These are phyloP conservation scores for Papiliotrema flavescens DNA, from an alignment of 1,284 basidiomycete genomes.

Conservation along the genomic window DNA sequence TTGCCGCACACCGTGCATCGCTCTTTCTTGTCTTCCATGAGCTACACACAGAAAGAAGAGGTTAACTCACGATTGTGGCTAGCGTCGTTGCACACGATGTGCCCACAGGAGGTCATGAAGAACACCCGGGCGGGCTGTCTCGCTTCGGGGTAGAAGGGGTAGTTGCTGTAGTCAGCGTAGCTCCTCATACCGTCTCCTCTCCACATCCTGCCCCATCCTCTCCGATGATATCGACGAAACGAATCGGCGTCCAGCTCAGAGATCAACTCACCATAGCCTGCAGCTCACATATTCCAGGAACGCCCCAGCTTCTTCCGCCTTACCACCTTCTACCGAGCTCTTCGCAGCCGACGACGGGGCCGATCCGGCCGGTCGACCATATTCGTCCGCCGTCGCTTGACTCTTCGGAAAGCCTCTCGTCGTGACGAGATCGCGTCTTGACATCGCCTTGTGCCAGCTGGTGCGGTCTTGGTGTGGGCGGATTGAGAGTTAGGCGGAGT, in stretches of 20 bases:
- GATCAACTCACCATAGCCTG: slow-evolving; percentile 1
- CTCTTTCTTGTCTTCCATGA: slow-evolving; percentile 2
- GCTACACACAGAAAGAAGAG: background rate
- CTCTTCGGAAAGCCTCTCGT: background rate
- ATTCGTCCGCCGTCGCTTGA: background rate
- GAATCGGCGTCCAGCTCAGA: too few species aligned
- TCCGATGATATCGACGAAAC: too few species aligned
- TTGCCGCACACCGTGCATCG: slow-evolving; percentile 3
- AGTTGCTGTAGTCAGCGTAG: background rate
- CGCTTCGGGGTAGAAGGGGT: background rate
- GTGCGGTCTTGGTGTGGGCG: too few species aligned
- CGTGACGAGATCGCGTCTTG: too few species aligned
- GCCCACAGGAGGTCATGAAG: slow-evolving; percentile 6
- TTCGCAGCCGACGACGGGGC: background rate
- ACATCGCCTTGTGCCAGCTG: too few species aligned
- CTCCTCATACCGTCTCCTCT: background rate
- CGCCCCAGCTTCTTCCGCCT: background rate
- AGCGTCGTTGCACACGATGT: slow-evolving; percentile 4
- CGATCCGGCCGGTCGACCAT: background rate
- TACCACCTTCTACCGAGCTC: background rate
- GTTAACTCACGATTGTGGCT: slow-evolving; percentile 1
- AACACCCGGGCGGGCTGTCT: background rate
- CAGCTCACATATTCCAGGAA: slow-evolving; percentile 5
- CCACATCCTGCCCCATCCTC: background rate
- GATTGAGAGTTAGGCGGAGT: too few species aligned